These are phyloP conservation scores for Cladosporium sphaerospermum DNA, from an alignment of 2,329 filamentous ascomycete species.

Conservation along the genomic window DNA sequence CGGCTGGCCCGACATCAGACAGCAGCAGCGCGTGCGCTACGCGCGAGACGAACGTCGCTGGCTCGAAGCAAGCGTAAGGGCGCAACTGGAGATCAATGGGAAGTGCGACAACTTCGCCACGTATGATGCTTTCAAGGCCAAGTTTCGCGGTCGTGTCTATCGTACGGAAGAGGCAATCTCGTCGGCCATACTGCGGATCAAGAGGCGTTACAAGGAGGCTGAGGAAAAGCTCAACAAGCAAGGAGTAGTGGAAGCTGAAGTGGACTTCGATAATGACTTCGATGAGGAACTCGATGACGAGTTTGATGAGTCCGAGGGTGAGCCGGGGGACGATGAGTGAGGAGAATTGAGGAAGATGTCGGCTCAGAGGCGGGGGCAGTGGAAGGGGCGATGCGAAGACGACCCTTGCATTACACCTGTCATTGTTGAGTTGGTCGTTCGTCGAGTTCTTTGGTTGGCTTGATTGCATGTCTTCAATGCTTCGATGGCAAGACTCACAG, in stretches of 20 bases:
- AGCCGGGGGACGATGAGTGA: not conserved
- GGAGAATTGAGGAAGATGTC: too few relatives aligned
- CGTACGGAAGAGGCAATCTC: not conserved
- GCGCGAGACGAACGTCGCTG: constrained; percentile 44
- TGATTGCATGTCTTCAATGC: too few relatives aligned
- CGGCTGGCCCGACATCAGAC: constrained; percentile 43
- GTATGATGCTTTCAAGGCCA: not conserved
- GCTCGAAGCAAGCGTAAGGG: not conserved
- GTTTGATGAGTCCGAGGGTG: not conserved
- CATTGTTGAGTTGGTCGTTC: too few relatives aligned
- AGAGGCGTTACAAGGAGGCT: not conserved
- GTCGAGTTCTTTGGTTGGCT: too few relatives aligned
- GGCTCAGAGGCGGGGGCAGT: too few relatives aligned
- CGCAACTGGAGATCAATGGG: not conserved
- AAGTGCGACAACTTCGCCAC: not conserved
- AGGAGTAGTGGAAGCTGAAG: not conserved
- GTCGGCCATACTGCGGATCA: not conserved
- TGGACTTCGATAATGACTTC: not conserved
- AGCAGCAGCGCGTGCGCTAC: constrained; percentile 47
- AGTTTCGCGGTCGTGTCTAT: not conserved
- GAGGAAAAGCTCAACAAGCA: not conserved
- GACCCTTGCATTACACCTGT: too few relatives aligned
- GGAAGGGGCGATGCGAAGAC: too few relatives aligned
- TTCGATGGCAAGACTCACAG: too few relatives aligned
- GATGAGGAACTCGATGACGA: not conserved